Evolutionary conservation across 768 basidiomycete species (phyloP), one percentile per base, ranked within the genome.

Genomic region (Kwoniella sp.): DNA sequence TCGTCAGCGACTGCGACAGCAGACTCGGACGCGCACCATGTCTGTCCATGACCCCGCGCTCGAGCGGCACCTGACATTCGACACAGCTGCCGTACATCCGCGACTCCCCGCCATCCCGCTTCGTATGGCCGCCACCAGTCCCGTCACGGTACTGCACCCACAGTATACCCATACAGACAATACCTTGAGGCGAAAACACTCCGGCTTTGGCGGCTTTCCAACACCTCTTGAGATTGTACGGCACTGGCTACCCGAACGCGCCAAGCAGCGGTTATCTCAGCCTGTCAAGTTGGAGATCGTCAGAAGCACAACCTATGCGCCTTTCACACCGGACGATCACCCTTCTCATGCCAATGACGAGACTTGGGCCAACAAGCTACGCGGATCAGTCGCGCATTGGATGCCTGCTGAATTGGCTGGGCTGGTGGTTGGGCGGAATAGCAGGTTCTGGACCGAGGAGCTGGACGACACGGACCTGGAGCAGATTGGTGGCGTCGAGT

Each of bases 381-480:
- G 43, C 20, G 48, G 52, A 2, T 33, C 48, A 20, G 53, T 59
- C 14, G 65, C 61, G 7, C 55, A 54, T 27, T 72, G 70, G 70
- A 46, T 72, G 52, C 70, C 70, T 20, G 59, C 57, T 7, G 53
- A 56, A 1, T 20, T 71, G 40, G 26, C 39, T 7, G 61, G 61
- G 9, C 34, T 71, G n/a, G 67, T 71, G 1, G 53, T 71, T 10
- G 70, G 70, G 2, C 50, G 70, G 12, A 72, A 72, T 37, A 62
- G 61, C 37, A 56, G 63, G 5, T 69, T 72, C 41, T 72, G 46
- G 45, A 60, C 63, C 6, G 67, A 72, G 34, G 68, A 69, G 41
- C 58, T 72, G 45, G 63, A 65, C 22, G 63, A 65, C 46, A 65
- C 69, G 22, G 63, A 65, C 23, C 33, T 72, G 43, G 70, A 72